Evolutionary conservation across 2,329 filamentous ascomycete species (phyloP), one percentile per base, ranked within the genome.

Genomic region (Lizonia empirigonia): DNA sequence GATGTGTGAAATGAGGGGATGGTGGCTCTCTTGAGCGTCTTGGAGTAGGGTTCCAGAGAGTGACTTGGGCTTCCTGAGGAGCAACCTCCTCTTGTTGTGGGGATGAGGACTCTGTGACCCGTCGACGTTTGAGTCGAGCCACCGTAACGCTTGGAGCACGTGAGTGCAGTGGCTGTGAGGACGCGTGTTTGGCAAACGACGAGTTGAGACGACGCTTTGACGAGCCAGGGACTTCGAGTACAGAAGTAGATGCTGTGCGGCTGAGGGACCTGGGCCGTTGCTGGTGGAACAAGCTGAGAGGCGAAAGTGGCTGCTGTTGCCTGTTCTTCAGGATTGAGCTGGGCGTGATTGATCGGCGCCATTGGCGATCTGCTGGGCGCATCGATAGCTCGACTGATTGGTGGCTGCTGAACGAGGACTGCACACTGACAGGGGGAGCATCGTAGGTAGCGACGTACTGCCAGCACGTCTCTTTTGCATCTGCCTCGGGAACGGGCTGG

Each of bases 391-490:
- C 56, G 2, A 65, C 48, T 2, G 68, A 71, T 24, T 70, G 65
- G 23, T 69, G 56, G 47, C 70, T 72, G 41, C 53, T 62, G 53
- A 81, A 81, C 0, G 79, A 80, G 0, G 77, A 74, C 34, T 77
- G 71, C 8, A 77, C 65, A 53, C 77, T 80, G 7, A 52, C 32
- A 1, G 80, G 74, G 3, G 77, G 65, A 27, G 82, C 81, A 59
- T 92, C 89, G 6, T 89, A 79, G 5, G 79, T 77, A 42, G 85
- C 82, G 58, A 85, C 81, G 77, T 83, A 88, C 3, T 79, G 73
- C 89, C 89, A 91, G 65, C 83, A 88, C 15, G 82, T 74, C 63
- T 89, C 85, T 51, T 80, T 75, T 1, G 82, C 83, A 63, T 87
- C 84, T 3, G 82, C 82, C 68, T 87, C 85, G 6, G 80, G 80